Percentiles rank a stretch among this genome's conserved stretches.
Conservation (phyloP, 768 basidiomycete genomes). For the Tricholoma furcatifolium region DNA sequence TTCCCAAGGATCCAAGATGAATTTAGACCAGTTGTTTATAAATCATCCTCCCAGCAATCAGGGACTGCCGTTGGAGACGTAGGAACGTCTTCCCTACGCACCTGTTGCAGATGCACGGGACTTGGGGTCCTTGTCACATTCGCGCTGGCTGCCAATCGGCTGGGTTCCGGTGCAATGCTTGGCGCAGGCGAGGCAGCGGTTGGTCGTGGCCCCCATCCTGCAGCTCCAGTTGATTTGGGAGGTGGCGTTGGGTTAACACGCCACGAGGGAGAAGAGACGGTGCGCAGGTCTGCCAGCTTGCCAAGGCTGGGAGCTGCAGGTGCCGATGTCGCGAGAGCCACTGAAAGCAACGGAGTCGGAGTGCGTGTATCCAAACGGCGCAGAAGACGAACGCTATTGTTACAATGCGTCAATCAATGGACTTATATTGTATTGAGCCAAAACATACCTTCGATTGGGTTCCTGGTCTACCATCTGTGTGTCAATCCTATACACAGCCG, state of each 20-base stretch:
- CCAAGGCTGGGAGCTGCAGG: conserved; percentile 46
- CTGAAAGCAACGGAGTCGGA: conserved; percentile 70
- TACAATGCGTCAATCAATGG: not conserved
- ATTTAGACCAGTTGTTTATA: conserved; percentile 4
- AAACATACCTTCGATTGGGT: conserved; percentile 63
- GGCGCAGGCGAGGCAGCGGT: not conserved
- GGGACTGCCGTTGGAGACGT: conserved; percentile 22
- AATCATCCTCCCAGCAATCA: conserved; percentile 38
- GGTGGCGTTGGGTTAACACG: conserved; percentile 14
- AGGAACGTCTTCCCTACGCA: conserved; percentile 1
- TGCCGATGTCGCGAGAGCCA: conserved; percentile 28
- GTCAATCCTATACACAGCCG: conserved; percentile 78
- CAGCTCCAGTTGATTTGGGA: conserved; percentile 3
- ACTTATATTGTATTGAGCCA: not conserved
- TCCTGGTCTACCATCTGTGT: conserved; percentile 90
- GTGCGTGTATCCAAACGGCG: conserved; percentile 81
- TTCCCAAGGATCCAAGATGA: too few species aligned
- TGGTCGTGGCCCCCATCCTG: conserved; percentile 10
- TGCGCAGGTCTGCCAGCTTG: conserved; percentile 57
- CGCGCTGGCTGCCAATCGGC: conserved; percentile 5
- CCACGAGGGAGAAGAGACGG: conserved; percentile 20
- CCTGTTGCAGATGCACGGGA: conserved; percentile 1
- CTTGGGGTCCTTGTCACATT: conserved; percentile 10
- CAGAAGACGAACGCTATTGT: conserved; percentile 66
- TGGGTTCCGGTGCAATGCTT: not conserved